Conservation (phyloP, 2,329 filamentous ascomycete genomes). For the Cladophialophora carrionii region DNA sequence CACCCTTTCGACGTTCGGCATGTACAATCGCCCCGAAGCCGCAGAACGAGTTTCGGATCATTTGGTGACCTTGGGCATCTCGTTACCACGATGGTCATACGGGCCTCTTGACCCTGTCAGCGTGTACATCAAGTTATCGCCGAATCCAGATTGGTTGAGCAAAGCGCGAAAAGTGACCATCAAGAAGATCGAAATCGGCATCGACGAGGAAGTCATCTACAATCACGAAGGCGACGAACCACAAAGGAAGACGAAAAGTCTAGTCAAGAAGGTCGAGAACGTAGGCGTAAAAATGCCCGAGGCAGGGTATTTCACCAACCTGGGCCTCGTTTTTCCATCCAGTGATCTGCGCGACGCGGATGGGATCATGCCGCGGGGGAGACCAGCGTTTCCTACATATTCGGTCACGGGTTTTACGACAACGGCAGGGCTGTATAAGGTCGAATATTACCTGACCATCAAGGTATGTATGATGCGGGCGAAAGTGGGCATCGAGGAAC, state of each 20-base stretch:
- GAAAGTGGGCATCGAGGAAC: neutral
- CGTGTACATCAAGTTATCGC: slow-evolving; percentile 91
- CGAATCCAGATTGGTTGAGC: slow-evolving; percentile 86
- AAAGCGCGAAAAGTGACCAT: slow-evolving; percentile 93
- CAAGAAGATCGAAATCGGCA: slow-evolving; percentile 86
- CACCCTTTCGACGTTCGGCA: slow-evolving; percentile 95
- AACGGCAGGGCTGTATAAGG: slow-evolving; percentile 91
- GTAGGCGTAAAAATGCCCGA: slow-evolving; percentile 87
- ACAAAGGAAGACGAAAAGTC: slow-evolving; percentile 81
- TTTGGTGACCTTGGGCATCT: slow-evolving; percentile 87
- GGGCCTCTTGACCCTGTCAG: slow-evolving; percentile 93
- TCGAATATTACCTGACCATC: slow-evolving; percentile 93
- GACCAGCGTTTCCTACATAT: slow-evolving; percentile 86
- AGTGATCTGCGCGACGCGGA: slow-evolving; percentile 86
- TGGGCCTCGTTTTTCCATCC: slow-evolving; percentile 86
- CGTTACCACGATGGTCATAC: slow-evolving; percentile 93
- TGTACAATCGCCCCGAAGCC: slow-evolving; percentile 96
- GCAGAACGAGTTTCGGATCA: slow-evolving; percentile 86
- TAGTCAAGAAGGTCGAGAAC: slow-evolving; percentile 79
- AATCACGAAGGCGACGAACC: slow-evolving; percentile 97
- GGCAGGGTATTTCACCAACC: slow-evolving; percentile 87
- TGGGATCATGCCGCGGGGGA: slow-evolving; percentile 81
- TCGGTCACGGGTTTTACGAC: slow-evolving; percentile 90
- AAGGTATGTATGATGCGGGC: slow-evolving; percentile 64
- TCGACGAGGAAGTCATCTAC: slow-evolving; percentile 98